phyloP scores from a whole-genome alignment of 2,329 filamentous ascomycete species.

The Epichloe gansuensis region DNA sequence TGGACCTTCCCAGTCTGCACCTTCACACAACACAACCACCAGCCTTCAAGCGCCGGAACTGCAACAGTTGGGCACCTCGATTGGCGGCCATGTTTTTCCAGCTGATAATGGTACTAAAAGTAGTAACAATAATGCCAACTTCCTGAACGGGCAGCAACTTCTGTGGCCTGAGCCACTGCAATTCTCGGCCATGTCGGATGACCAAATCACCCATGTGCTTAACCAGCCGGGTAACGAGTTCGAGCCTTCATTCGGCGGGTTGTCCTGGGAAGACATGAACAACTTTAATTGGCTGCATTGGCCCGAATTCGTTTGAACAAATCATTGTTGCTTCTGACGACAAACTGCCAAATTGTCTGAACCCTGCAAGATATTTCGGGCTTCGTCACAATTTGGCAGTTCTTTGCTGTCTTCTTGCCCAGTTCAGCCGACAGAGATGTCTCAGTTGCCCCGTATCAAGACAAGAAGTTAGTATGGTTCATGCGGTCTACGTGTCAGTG shows the following conservation, averaged over 20 bases:
- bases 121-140: conserved; percentile 8
- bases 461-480: conserved; percentile 31
- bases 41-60: conserved; percentile 6
- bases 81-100: neutral
- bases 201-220: conserved; percentile 53
- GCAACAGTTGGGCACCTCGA: conserved; percentile 8
- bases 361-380: neutral
- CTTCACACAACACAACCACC: conserved; percentile 1
- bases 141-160: conserved; percentile 17
- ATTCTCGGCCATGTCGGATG: conserved; percentile 57
- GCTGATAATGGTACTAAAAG: conserved; percentile 4
- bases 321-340: neutral
- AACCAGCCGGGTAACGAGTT: conserved; percentile 50
- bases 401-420: neutral
- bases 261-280: conserved; percentile 46
- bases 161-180: conserved; percentile 41
- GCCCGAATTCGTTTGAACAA: conserved; percentile 25
- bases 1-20: conserved; percentile 1
- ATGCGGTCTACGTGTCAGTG: conserved; percentile 18
- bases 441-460: conserved; percentile 30
- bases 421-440: conserved; percentile 14
- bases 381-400: neutral
- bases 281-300: conserved; percentile 45
- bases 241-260: conserved; percentile 38
- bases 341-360: neutral